phyloP scores from a whole-genome alignment of 225 moss, liverwort and hornwort species.

The Antitrichia curtipendula region DNA sequence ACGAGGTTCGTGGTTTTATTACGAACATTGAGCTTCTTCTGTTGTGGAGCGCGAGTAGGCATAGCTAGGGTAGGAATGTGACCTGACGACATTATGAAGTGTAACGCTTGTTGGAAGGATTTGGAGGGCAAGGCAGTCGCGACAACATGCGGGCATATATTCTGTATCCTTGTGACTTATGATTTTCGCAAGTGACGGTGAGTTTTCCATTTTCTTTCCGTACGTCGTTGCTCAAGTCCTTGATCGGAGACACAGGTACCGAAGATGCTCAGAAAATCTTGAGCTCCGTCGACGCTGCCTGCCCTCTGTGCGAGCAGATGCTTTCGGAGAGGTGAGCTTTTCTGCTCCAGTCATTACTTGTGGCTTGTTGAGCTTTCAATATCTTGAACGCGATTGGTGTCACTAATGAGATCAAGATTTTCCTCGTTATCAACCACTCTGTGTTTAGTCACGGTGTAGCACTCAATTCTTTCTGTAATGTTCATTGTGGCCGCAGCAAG shows the following conservation, averaged over 20 bases:
- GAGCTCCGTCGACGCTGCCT: constrained; percentile 57
- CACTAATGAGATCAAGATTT: not conserved
- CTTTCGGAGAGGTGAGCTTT: constrained; percentile 64
- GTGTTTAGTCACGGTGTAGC: not conserved
- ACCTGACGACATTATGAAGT: constrained; percentile 51
- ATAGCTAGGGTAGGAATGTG: not conserved
- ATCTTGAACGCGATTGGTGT: not conserved
- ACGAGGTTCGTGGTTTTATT: not conserved
- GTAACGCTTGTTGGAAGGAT: constrained; percentile 80
- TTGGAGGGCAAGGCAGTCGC: constrained; percentile 76
- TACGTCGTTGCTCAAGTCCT: constrained; percentile 5
- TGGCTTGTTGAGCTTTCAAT: not conserved
- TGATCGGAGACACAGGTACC: constrained; percentile 39
- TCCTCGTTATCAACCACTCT: not conserved
- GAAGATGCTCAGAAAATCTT: constrained; percentile 78
- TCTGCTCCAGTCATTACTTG: not conserved
- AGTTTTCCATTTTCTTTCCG: not conserved
- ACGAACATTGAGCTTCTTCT: not conserved
- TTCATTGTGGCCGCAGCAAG: constrained; percentile 45
- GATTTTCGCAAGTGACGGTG: not conserved
- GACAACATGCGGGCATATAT: constrained; percentile 81
- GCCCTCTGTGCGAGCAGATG: constrained; percentile 81
- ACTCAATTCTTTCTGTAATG: not conserved
- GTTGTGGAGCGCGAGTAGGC: not conserved
- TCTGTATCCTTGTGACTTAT: constrained; percentile 56